These are phyloP conservation scores for Ogataea henricii DNA, from an alignment of 805 yeast genomes.

Conservation along the genomic window DNA sequence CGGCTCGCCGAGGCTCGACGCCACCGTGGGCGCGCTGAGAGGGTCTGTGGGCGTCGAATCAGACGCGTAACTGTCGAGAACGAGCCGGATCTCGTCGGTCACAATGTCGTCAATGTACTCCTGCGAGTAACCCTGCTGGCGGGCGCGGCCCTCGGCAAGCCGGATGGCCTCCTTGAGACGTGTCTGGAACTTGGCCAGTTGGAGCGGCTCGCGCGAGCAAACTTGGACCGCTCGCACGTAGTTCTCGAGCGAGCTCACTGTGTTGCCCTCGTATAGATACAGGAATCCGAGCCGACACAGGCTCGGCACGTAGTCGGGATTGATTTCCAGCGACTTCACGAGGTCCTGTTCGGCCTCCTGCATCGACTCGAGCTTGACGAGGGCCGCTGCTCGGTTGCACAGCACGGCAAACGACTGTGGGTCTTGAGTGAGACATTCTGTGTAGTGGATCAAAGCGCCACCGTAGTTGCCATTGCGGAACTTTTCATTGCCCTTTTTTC, in stretches of 20 bases:
- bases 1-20: conserved; percentile 16
- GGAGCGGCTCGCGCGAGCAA: conserved; percentile 20
- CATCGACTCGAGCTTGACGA: conserved; percentile 36
- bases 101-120: conserved; percentile 31
- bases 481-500: conserved; percentile 32
- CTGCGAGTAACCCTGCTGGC: conserved; percentile 35
- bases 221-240: conserved; percentile 39
- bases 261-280: conserved; percentile 38
- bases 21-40: conserved; percentile 16
- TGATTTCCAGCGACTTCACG: conserved; percentile 32
- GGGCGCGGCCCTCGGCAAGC: conserved; percentile 33
- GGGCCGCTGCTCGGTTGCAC: conserved; percentile 44
- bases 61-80: conserved; percentile 24
- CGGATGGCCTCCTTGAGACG: conserved; percentile 31
- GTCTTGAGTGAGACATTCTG: conserved; percentile 37
- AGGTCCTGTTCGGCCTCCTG: conserved; percentile 41
- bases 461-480: conserved; percentile 30
- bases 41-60: conserved; percentile 8
- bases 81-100: conserved; percentile 26
- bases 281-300: conserved; percentile 41
- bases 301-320: conserved; percentile 41
- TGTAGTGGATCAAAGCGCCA: conserved; percentile 39
- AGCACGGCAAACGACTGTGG: conserved; percentile 37
- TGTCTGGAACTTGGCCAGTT: conserved; percentile 27
- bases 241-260: conserved; percentile 36